Evolutionary conservation across 169 alveolate species (phyloP).

Genomic region (Plasmodium berghei): DNA sequence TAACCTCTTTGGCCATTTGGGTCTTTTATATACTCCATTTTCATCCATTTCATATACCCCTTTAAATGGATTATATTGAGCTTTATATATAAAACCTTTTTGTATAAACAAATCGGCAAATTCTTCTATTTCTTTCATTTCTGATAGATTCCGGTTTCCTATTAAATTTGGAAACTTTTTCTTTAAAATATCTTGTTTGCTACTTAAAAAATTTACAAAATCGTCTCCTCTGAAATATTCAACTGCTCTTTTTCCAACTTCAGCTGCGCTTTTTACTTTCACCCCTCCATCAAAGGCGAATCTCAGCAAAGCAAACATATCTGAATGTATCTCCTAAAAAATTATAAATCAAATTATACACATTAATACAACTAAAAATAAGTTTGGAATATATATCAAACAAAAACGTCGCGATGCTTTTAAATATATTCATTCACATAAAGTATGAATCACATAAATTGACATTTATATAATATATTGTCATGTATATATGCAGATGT

Average conservation of each 20-base stretch:
- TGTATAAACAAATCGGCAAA: slow-evolving; percentile 80
- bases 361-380: background rate
- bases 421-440: background rate
- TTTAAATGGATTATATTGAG: slow-evolving; percentile 87
- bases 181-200: slow-evolving; percentile 78
- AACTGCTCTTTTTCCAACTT: slow-evolving; percentile 90
- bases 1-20: slow-evolving; percentile 91
- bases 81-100: slow-evolving; percentile 83
- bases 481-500: too few relatives aligned
- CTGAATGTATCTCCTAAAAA: slow-evolving; percentile 60
- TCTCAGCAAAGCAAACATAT: slow-evolving; percentile 48
- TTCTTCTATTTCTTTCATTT: slow-evolving; percentile 74
- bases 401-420: background rate
- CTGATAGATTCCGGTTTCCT: slow-evolving; percentile 53
- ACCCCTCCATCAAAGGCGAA: slow-evolving; percentile 76
- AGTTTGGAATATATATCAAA: background rate
- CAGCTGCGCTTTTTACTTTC: slow-evolving; percentile 81
- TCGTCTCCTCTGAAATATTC: slow-evolving; percentile 90
- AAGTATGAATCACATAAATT: background rate
- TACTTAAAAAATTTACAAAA: slow-evolving; percentile 81
- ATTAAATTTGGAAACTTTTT: slow-evolving; percentile 81
- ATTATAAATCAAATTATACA: background rate
- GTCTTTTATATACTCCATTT: slow-evolving; percentile 85
- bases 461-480: too few relatives aligned
- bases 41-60: slow-evolving; percentile 83